phyloP scores from a whole-genome alignment of 2,329 filamentous ascomycete genomes.

The Epichloe sylvatica region DNA sequence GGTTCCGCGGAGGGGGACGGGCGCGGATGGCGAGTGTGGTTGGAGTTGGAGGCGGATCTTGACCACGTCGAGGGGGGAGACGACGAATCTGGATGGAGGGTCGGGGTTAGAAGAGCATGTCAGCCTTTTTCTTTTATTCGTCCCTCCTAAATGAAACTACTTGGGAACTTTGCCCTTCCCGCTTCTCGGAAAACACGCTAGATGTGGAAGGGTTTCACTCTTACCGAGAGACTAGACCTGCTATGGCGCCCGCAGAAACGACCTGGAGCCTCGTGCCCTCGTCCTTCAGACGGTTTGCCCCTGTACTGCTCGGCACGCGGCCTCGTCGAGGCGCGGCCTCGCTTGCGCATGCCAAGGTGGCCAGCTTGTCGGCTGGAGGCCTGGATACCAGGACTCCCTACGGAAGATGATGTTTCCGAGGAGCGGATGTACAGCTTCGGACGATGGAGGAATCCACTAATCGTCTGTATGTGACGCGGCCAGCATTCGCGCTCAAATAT shows the following conservation, averaged over 20 bases:
- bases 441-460: too few relatives aligned
- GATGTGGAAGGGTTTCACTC: slow-evolving; percentile 3
- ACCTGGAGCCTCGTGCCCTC: slow-evolving; percentile 46
- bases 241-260: slow-evolving; percentile 42
- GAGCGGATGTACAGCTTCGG: too few relatives aligned
- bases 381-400: neutral
- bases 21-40: slow-evolving; percentile 61
- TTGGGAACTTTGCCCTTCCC: too few relatives aligned
- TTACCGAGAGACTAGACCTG: slow-evolving; percentile 79
- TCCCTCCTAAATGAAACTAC: neutral
- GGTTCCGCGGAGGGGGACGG: slow-evolving; percentile 57
- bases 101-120: too few relatives aligned
- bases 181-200: neutral
- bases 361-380: slow-evolving; percentile 3
- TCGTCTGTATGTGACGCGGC: neutral
- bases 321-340: slow-evolving; percentile 1
- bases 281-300: slow-evolving; percentile 39
- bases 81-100: slow-evolving; percentile 60
- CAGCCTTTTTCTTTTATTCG: neutral
- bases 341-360: slow-evolving; percentile 2
- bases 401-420: neutral
- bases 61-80: slow-evolving; percentile 91
- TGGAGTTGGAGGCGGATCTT: slow-evolving; percentile 97
- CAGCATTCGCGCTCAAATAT: too few relatives aligned
- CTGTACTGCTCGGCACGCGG: slow-evolving; percentile 21